phyloP scores from a whole-genome alignment of 208 protist genomes.

The Angomonas deanei region DNA sequence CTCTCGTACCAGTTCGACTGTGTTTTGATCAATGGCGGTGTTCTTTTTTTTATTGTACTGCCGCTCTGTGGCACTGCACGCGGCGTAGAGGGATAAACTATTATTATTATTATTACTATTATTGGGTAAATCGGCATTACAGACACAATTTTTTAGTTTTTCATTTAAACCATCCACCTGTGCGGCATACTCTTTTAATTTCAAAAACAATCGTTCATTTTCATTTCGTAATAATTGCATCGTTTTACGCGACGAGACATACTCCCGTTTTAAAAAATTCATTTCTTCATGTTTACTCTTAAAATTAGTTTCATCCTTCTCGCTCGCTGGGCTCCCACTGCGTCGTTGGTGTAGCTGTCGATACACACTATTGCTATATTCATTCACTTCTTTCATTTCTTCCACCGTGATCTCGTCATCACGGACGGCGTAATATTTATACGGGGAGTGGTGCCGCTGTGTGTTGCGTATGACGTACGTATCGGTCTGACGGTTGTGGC shows the following conservation, averaged over 20 bases:
- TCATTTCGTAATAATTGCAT: slow-evolving; percentile 49
- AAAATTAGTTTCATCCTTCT: slow-evolving; percentile 53
- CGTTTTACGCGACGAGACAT: slow-evolving; percentile 46
- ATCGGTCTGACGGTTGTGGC: not conserved
- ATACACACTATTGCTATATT: slow-evolving; percentile 1
- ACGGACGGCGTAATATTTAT: not conserved
- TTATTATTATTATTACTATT: not conserved
- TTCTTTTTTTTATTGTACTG: not conserved
- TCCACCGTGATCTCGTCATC: not conserved
- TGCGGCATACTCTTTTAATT: slow-evolving; percentile 24
- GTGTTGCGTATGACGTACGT: not conserved
- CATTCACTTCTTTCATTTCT: not conserved
- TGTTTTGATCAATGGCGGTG: slow-evolving; percentile 13
- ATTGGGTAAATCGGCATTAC: not conserved
- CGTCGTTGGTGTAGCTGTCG: not conserved
- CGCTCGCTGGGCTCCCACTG: not conserved
- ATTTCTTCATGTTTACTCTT: slow-evolving; percentile 58
- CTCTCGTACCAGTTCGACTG: slow-evolving; percentile 40
- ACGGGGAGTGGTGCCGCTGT: not conserved
- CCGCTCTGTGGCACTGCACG: not conserved
- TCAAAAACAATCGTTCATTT: slow-evolving; percentile 30
- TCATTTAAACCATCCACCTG: slow-evolving; percentile 18
- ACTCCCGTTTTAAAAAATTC: slow-evolving; percentile 51
- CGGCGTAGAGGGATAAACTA: slow-evolving; percentile 2
- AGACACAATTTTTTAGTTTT: not conserved